Evolutionary conservation across 2,329 filamentous ascomycete species (phyloP).

Genomic region (Knoxdaviesia proteae): DNA sequence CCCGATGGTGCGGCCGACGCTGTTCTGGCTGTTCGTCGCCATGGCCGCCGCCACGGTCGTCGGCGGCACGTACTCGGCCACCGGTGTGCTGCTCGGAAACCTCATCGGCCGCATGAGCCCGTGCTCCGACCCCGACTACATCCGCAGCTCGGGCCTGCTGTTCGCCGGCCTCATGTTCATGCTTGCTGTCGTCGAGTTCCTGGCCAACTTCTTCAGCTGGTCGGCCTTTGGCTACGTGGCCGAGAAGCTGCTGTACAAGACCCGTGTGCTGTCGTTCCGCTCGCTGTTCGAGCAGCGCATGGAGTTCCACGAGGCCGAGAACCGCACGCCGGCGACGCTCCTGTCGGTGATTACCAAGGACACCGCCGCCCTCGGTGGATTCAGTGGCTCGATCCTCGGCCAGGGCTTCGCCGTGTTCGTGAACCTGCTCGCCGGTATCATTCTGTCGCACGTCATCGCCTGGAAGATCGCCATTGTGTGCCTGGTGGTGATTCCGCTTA

Average conservation of each 20-base stretch:
- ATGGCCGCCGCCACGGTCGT: constrained; percentile 27
- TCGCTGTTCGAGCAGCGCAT: constrained; percentile 45
- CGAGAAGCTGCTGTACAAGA: constrained; percentile 42
- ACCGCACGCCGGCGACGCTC: constrained; percentile 37
- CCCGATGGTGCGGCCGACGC: constrained; percentile 17
- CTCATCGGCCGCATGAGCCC: constrained; percentile 23
- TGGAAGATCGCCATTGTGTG: constrained; percentile 62
- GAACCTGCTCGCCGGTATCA: constrained; percentile 47
- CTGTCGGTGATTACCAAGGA: constrained; percentile 51
- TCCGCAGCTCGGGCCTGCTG: constrained; percentile 19
- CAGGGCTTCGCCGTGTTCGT: constrained; percentile 46
- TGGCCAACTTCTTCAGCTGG: constrained; percentile 35
- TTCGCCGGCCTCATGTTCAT: constrained; percentile 36
- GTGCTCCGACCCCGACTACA: constrained; percentile 18
- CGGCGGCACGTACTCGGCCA: constrained; percentile 28
- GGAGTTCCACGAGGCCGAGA: constrained; percentile 49
- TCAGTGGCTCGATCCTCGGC: constrained; percentile 51
- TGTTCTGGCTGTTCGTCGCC: constrained; percentile 18
- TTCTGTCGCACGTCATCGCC: constrained; percentile 48
- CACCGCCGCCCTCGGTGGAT: constrained; percentile 41
- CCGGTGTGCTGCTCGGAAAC: constrained; percentile 29
- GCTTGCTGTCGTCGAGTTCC: constrained; percentile 22
- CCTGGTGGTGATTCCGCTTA: constrained; percentile 44
- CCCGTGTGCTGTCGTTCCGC: constrained; percentile 42
- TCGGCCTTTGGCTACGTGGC: constrained; percentile 26